phyloP scores from a whole-genome alignment of 495 filamentous ascomycete species.

The Penicillium egyptiacum region DNA sequence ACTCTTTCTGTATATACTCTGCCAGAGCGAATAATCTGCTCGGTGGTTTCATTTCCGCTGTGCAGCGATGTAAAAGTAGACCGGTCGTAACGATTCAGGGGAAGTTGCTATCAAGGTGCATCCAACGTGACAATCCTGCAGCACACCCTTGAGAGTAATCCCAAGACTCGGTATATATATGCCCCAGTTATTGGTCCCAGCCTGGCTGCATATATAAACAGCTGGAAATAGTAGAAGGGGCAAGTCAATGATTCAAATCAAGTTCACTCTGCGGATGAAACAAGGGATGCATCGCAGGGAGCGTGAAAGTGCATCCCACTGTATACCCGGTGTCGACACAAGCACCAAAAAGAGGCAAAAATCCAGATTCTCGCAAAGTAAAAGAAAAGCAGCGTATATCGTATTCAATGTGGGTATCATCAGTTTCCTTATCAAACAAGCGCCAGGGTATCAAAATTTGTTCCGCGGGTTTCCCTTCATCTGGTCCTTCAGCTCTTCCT shows the following conservation, averaged over 20 bases:
- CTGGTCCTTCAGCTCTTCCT: slow-evolving; percentile 61
- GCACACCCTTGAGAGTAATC: neutral
- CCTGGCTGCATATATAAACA: slow-evolving; percentile 16
- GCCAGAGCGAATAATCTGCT: neutral
- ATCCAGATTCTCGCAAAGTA: neutral
- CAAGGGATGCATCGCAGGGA: slow-evolving; percentile 50
- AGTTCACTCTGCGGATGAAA: slow-evolving; percentile 49
- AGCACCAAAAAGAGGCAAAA: neutral
- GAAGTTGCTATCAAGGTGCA: neutral
- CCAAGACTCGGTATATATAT: slow-evolving; percentile 26
- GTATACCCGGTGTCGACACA: slow-evolving; percentile 41
- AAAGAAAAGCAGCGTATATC: neutral
- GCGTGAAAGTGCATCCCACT: slow-evolving; percentile 46
- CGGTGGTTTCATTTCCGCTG: too few species aligned
- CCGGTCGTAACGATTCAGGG: too few species aligned
- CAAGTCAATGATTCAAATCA: neutral
- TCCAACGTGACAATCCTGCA: neutral
- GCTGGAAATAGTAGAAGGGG: slow-evolving; percentile 34
- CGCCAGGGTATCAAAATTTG: slow-evolving; percentile 29
- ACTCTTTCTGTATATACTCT: neutral
- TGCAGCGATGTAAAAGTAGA: too few species aligned
- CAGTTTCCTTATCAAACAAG: slow-evolving; percentile 14
- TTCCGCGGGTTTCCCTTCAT: slow-evolving; percentile 47
- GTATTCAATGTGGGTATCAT: slow-evolving; percentile 24
- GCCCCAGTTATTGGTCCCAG: slow-evolving; percentile 33